Evolutionary conservation across 768 basidiomycete genomes (phyloP), one percentile per base, ranked within the genome.

Genomic region (Daedaleopsis sinensis): DNA sequence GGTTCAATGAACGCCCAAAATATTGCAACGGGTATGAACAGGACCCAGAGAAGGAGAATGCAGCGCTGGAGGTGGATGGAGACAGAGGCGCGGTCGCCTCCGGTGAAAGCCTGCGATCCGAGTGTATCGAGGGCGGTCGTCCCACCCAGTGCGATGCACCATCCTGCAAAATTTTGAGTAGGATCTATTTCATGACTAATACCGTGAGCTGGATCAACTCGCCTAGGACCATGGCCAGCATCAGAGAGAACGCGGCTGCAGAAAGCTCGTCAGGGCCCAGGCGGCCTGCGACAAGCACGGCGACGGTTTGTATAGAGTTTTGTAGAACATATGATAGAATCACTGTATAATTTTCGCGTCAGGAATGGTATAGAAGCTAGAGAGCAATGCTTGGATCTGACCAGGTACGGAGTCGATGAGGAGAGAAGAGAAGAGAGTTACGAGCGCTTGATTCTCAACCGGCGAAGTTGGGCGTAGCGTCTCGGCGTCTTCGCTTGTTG

Each of bases 141-240:
- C n/a, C 90, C 90, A 15, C 90, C 90, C 19, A 91, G 79, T 12
- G 89, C 90, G 57, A 91, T 79, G 68, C 84, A 85, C 88, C 89
- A 91, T 43, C 90, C 90, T 91, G 72, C 67, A 59, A 9, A 5
- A 4, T n/a, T 18, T 21, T 46, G 3, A n/a, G n/a, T 46, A 7
- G 21, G 9, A 19, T 18, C 2, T n/a, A 19, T n/a, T n/a, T 32
- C 27, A 32, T 32, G 4, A 32, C 27, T 32, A 3, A 32, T 3
- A 32, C 27, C 4, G 27, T 7, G 27, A 32, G 27, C 27, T 32
- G 27, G 27, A 32, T 7, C 3, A 7, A 32, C 67, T 49, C 59
- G 63, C 59, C 55, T 63, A 69, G 88, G 9, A 90, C 90, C 70
- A 85, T 89, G 15, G 89, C 89, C 66, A 92, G 74, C 89, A 91